Conservation (phyloP, 139 green algal genomes). For the Eudorina sp. region DNA sequence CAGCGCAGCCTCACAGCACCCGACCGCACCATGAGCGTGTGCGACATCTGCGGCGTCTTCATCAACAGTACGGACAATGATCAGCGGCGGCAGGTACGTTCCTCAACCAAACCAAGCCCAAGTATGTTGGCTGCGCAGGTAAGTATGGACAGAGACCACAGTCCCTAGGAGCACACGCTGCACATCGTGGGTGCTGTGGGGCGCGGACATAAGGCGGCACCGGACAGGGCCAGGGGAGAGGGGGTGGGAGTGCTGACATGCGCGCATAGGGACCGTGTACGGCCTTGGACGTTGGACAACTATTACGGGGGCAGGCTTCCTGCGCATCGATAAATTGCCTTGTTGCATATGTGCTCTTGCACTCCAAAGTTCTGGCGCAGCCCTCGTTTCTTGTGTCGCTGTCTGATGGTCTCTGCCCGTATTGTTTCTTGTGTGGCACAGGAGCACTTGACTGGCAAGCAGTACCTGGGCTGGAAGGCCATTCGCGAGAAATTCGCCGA, state of each 20-base stretch:
- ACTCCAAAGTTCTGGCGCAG: too few relatives aligned
- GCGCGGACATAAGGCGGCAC: too few relatives aligned
- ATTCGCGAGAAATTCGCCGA: conserved; percentile 78
- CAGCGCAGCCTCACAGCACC: conserved; percentile 72
- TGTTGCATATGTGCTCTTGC: too few relatives aligned
- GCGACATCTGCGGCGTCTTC: conserved; percentile 91
- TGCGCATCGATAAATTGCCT: too few relatives aligned
- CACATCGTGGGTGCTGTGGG: too few relatives aligned
- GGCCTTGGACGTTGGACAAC: too few relatives aligned
- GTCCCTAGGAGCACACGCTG: too few relatives aligned
- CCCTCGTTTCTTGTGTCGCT: too few relatives aligned
- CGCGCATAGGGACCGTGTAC: too few relatives aligned
- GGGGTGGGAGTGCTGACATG: too few relatives aligned
- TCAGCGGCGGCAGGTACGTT: conserved; percentile 69
- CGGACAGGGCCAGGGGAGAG: too few relatives aligned
- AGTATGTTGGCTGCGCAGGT: conserved; percentile 32
- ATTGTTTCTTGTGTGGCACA: conserved; percentile 47
- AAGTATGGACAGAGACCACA: conserved; percentile 40
- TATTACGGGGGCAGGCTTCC: too few relatives aligned
- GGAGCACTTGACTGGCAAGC: conserved; percentile 90
- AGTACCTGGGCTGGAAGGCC: conserved; percentile 91
- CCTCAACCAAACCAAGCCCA: conserved; percentile 8
- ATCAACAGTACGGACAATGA: conserved; percentile 91
- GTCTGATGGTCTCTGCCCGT: not conserved
- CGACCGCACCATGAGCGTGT: conserved; percentile 84